Percentiles rank a stretch among this genome's conserved stretches.
phyloP scores from a whole-genome alignment of 371 early-diverging fungal species.

The Racocetra persica region DNA sequence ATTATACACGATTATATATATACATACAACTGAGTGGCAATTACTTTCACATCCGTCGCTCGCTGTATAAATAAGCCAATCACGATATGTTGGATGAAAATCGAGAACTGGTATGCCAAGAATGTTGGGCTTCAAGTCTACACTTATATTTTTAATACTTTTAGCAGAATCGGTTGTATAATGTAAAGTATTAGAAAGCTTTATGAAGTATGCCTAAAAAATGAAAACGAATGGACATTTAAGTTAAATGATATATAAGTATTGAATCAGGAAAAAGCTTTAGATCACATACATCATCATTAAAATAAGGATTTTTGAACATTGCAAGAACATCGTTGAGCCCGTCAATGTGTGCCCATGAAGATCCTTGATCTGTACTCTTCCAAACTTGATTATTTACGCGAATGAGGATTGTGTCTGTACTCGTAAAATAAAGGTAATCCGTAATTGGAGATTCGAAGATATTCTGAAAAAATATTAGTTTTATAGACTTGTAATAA shows the following conservation, averaged over 20 bases:
- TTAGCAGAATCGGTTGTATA: slow-evolving; percentile 77
- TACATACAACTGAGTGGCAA: slow-evolving; percentile 61
- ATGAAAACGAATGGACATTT: neutral
- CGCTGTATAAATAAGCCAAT: slow-evolving; percentile 83
- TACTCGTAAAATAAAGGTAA: slow-evolving; percentile 71
- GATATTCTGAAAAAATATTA: slow-evolving; percentile 44
- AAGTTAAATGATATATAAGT: neutral
- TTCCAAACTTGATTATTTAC: slow-evolving; percentile 64
- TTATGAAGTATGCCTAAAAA: slow-evolving; percentile 74
- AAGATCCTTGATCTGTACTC: slow-evolving; percentile 79
- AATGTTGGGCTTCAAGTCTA: slow-evolving; percentile 68
- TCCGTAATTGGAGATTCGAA: slow-evolving; percentile 62
- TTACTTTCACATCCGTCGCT: slow-evolving; percentile 60
- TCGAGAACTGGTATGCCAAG: slow-evolving; percentile 64
- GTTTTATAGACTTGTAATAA: slow-evolving; percentile 25
- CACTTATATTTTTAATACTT: slow-evolving; percentile 62
- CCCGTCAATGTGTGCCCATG: slow-evolving; percentile 62
- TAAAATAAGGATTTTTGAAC: slow-evolving; percentile 74
- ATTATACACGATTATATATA: neutral
- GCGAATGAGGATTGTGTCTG: slow-evolving; percentile 64
- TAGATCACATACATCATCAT: slow-evolving; percentile 55
- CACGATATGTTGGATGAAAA: slow-evolving; percentile 82
- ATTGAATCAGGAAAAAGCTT: neutral
- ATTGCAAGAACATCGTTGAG: slow-evolving; percentile 57
- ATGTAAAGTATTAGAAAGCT: slow-evolving; percentile 62